These are phyloP conservation scores for Tarenaya hassleriana DNA, from an alignment of 345 rosid species.

Conservation along the genomic window DNA sequence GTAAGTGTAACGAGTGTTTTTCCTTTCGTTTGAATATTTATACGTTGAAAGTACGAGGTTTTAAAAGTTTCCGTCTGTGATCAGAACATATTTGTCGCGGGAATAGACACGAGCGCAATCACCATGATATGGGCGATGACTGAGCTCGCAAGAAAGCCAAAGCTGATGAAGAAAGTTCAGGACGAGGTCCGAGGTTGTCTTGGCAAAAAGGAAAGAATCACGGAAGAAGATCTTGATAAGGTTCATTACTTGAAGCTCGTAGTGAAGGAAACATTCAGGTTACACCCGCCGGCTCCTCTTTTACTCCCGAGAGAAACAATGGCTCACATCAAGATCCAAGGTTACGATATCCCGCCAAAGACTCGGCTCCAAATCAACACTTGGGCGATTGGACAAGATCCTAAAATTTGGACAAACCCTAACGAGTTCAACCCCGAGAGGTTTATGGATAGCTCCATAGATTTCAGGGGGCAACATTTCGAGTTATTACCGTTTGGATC, in stretches of 20 bases:
- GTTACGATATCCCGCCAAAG: slow-evolving; percentile 36
- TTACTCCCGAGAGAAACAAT: slow-evolving; percentile 41
- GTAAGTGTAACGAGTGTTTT: too few relatives aligned
- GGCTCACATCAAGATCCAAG: too few relatives aligned
- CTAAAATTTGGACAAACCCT: slow-evolving; percentile 39
- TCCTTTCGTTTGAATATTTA: background rate
- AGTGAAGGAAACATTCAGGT: slow-evolving; percentile 52
- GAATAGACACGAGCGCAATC: slow-evolving; percentile 53
- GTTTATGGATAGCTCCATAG: slow-evolving; percentile 35
- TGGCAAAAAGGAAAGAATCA: slow-evolving; percentile 37
- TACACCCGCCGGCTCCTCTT: slow-evolving; percentile 60
- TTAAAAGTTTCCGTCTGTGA: background rate
- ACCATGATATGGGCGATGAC: too few relatives aligned
- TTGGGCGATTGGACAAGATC: slow-evolving; percentile 47
- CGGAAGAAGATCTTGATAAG: slow-evolving; percentile 41
- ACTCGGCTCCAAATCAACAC: slow-evolving; percentile 40
- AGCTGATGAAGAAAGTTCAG: slow-evolving; percentile 47
- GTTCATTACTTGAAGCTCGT: slow-evolving; percentile 60
- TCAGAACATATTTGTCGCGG: slow-evolving; percentile 57
- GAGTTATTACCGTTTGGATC: too few relatives aligned
- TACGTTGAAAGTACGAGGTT: background rate
- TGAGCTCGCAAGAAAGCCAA: slow-evolving; percentile 54
- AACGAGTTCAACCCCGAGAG: slow-evolving; percentile 50
- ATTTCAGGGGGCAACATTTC: too few relatives aligned
- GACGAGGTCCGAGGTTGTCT: slow-evolving; percentile 50